Percentiles rank a stretch among this genome's conserved stretches.
Conservation (phyloP, 768 basidiomycete genomes). For the Tremella yokohamensis region DNA sequence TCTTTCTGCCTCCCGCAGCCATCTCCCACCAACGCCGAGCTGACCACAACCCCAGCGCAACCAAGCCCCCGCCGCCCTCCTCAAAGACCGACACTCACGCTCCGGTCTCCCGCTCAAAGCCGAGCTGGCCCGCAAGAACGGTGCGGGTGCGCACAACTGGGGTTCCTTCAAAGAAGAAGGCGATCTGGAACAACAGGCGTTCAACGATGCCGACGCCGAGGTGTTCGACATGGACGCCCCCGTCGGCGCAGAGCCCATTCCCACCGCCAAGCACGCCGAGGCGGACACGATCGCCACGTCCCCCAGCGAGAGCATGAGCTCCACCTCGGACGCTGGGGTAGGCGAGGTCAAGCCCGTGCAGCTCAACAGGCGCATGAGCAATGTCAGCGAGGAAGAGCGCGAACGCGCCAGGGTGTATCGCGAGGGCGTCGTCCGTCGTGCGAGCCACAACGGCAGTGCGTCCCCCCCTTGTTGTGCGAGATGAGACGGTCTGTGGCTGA, state of each 20-base stretch:
- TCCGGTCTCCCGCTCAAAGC: constrained; percentile 57
- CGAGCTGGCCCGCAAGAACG: constrained; percentile 62
- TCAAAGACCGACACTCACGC: constrained; percentile 44
- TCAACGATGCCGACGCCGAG: constrained; percentile 56
- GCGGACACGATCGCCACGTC: constrained; percentile 15
- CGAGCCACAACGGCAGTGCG: not conserved
- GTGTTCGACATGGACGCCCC: constrained; percentile 8
- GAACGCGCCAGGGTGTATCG: constrained; percentile 65
- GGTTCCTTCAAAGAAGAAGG: constrained; percentile 66
- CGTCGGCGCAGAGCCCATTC: constrained; percentile 6
- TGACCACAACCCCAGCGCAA: constrained; percentile 33
- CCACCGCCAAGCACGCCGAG: constrained; percentile 8
- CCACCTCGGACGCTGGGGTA: constrained; percentile 17
- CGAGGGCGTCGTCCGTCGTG: constrained; percentile 60
- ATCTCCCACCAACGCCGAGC: not conserved
- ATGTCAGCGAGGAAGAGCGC: constrained; percentile 63
- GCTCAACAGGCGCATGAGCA: constrained; percentile 48
- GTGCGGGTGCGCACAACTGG: constrained; percentile 82
- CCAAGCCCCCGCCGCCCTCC: constrained; percentile 41
- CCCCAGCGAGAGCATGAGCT: constrained; percentile 19
- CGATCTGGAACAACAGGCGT: constrained; percentile 60
- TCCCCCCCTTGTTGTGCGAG: not conserved
- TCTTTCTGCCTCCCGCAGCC: not conserved
- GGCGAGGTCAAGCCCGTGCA: constrained; percentile 42
- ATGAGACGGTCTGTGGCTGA: not conserved